Evolutionary conservation across 2,329 filamentous ascomycete genomes (phyloP).

Genomic region (Calycina herbarum): DNA sequence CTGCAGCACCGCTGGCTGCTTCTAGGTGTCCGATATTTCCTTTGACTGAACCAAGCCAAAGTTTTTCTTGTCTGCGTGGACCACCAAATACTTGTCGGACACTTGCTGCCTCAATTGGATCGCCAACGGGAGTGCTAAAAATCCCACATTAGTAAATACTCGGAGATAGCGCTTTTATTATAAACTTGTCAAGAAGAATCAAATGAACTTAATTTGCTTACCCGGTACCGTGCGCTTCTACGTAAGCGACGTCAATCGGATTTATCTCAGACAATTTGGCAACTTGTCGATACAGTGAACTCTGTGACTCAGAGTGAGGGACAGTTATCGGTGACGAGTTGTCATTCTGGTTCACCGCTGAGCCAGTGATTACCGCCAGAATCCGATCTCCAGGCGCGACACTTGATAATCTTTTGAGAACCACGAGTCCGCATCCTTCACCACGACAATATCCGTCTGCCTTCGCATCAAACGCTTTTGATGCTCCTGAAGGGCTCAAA

Average conservation of each 20-base stretch:
- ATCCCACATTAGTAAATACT: not conserved
- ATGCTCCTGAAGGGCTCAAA: conserved; percentile 38
- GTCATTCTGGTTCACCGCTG: conserved; percentile 57
- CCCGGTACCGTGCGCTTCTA: conserved; percentile 41
- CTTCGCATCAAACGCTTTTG: conserved; percentile 40
- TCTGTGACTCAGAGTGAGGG: conserved; percentile 48
- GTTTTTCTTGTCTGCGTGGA: not conserved
- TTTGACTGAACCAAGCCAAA: conserved; percentile 35
- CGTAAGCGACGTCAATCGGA: conserved; percentile 6
- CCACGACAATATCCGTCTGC: conserved; percentile 19
- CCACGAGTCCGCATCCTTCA: conserved; percentile 57
- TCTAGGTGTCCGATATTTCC: conserved; percentile 48
- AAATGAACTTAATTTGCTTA: too few species aligned
- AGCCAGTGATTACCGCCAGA: conserved; percentile 53
- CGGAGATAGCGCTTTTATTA: not conserved
- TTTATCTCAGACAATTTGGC: not conserved
- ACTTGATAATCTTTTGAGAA: conserved; percentile 59
- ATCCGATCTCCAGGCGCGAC: conserved; percentile 57
- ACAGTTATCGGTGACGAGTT: conserved; percentile 55
- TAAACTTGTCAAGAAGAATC: conserved; percentile 32
- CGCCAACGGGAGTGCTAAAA: conserved; percentile 31
- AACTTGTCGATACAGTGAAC: not conserved
- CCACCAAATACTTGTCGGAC: conserved; percentile 18
- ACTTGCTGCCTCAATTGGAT: conserved; percentile 27
- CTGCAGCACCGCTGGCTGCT: conserved; percentile 44